phyloP scores from a whole-genome alignment of 768 basidiomycete species.

The Suillus lakei region DNA sequence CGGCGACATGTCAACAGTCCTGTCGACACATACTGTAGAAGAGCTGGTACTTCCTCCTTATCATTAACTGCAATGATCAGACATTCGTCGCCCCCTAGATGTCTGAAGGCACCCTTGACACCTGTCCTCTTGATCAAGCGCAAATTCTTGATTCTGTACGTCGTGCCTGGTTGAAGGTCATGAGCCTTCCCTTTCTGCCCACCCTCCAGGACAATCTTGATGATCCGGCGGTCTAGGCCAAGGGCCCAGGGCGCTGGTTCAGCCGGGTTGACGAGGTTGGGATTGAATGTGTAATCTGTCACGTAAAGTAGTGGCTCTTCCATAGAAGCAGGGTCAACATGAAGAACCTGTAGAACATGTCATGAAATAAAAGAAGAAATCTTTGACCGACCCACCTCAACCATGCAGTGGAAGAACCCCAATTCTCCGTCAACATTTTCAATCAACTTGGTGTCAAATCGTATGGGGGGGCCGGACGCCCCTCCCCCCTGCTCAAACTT shows the following conservation, averaged over 20 bases:
- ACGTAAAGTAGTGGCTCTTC: conserved; percentile 52
- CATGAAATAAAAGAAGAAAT: not conserved
- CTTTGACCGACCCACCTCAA: conserved; percentile 49
- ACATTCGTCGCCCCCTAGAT: conserved; percentile 31
- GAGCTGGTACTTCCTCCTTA: conserved; percentile 20
- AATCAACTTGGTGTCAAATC: conserved; percentile 52
- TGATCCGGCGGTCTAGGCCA: conserved; percentile 53
- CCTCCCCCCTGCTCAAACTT: conserved; percentile 38
- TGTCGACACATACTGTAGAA: conserved; percentile 12
- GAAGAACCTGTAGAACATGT: conserved; percentile 47
- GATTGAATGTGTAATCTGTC: conserved; percentile 67
- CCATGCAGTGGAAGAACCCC: conserved; percentile 56
- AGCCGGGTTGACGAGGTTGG: conserved; percentile 40
- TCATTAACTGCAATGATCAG: conserved; percentile 26
- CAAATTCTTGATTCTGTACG: conserved; percentile 55
- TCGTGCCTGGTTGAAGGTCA: conserved; percentile 43
- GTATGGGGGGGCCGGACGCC: conserved; percentile 27
- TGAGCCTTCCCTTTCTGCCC: conserved; percentile 47
- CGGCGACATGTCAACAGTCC: not conserved
- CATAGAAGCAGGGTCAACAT: conserved; percentile 37
- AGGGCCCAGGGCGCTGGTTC: conserved; percentile 41
- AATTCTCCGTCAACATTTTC: conserved; percentile 47
- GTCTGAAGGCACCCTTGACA: conserved; percentile 22
- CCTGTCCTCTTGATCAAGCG: conserved; percentile 44
- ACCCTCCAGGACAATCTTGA: conserved; percentile 57